Evolutionary conservation across 805 yeast species (phyloP).

Genomic region (Groenewaldozyma tartarivorans): DNA sequence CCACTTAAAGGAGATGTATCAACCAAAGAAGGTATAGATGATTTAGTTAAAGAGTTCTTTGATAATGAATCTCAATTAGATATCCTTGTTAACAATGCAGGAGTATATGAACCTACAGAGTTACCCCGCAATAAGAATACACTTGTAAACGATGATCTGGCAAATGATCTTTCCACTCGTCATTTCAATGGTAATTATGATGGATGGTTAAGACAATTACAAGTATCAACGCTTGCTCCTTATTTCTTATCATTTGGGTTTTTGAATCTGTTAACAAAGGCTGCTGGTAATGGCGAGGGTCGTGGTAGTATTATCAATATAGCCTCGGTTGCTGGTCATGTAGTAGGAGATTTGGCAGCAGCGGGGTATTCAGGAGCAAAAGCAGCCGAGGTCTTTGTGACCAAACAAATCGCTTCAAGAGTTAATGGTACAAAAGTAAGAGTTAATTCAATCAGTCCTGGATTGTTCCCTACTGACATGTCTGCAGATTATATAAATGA

Average conservation of each 20-base stretch:
- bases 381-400: slow-evolving; percentile 49
- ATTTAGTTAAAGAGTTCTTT: slow-evolving; percentile 1
- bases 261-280: slow-evolving; percentile 11
- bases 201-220: slow-evolving; percentile 9
- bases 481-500: no score
- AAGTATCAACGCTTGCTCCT: slow-evolving; percentile 9
- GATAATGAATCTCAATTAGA: slow-evolving; percentile 16
- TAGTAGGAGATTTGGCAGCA: slow-evolving; percentile 31
- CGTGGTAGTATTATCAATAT: slow-evolving; percentile 46
- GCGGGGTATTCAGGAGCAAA: slow-evolving; percentile 53
- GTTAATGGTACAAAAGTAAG: slow-evolving; percentile 47
- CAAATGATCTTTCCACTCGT: slow-evolving; percentile 7
- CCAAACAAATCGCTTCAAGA: slow-evolving; percentile 43
- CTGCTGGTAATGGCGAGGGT: slow-evolving; percentile 29
- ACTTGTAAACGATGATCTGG: no score
- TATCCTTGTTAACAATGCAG: slow-evolving; percentile 30
- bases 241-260: slow-evolving; percentile 12
- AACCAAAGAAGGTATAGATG: slow-evolving; percentile 6
- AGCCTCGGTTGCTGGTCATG: slow-evolving; percentile 44
- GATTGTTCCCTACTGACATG: slow-evolving; percentile 49
- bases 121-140: not conserved
- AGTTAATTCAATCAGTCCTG: slow-evolving; percentile 56
- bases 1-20: slow-evolving; percentile 6
- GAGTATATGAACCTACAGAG: slow-evolving; percentile 10
- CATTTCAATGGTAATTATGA: slow-evolving; percentile 6